These are phyloP conservation scores for Hammondia hammondi DNA, from an alignment of 169 alveolate species.

Conservation along the genomic window DNA sequence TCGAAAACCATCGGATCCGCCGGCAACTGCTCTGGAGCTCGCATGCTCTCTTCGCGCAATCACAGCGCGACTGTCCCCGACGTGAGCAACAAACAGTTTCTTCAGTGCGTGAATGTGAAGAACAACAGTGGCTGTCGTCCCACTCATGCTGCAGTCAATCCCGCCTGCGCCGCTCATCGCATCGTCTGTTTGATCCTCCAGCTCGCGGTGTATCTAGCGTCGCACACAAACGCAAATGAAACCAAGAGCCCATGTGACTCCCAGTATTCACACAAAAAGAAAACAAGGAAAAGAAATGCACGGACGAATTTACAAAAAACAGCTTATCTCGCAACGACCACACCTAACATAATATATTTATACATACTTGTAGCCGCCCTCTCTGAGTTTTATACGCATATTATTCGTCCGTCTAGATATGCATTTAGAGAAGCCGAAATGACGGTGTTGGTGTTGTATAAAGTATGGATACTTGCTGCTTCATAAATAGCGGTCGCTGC, in stretches of 20 bases:
- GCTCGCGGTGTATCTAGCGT: neutral
- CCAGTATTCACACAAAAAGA: neutral
- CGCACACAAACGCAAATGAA: neutral
- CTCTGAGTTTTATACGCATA: neutral
- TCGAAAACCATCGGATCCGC: neutral
- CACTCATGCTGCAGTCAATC: conserved; percentile 53
- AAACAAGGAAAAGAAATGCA: neutral
- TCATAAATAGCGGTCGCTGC: neutral
- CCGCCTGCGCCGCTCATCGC: neutral
- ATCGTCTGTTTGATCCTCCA: neutral
- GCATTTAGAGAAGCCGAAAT: neutral
- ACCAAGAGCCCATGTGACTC: too few species aligned
- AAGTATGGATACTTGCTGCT: neutral
- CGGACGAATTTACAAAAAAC: neutral
- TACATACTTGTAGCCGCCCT: too few species aligned
- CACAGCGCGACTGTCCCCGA: conserved; percentile 78
- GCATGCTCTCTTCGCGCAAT: neutral
- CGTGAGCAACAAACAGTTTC: conserved; percentile 70
- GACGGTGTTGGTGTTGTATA: too few species aligned
- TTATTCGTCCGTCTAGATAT: too few species aligned
- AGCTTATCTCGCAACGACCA: neutral
- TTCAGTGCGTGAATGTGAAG: conserved; percentile 28
- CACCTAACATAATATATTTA: neutral
- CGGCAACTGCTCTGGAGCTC: neutral
- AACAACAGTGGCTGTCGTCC: conserved; percentile 77